Conservation (phyloP, 352 stramenopile genomes). For the Pythium biforme region DNA sequence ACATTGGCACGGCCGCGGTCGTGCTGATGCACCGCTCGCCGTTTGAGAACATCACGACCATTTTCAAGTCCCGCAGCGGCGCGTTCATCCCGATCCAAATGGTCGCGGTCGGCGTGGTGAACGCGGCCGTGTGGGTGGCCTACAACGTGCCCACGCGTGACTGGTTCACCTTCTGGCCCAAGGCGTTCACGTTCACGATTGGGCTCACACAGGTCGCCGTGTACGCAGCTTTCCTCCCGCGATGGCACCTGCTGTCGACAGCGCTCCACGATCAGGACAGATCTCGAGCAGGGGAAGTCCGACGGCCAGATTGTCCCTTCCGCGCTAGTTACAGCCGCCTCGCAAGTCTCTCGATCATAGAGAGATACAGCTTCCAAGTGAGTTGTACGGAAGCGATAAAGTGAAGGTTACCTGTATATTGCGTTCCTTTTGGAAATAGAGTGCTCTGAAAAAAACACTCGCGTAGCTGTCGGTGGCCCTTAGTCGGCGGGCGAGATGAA, state of each 20-base stretch:
- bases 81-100: slow-evolving; percentile 56
- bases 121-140: slow-evolving; percentile 45
- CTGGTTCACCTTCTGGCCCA: slow-evolving; percentile 51
- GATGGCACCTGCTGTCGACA: slow-evolving; percentile 21
- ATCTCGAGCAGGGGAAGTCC: not conserved
- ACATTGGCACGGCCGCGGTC: slow-evolving; percentile 36
- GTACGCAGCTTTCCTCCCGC: slow-evolving; percentile 45
- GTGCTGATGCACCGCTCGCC: slow-evolving; percentile 52
- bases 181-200: slow-evolving; percentile 34
- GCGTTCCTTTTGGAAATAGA: no score
- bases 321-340: not conserved
- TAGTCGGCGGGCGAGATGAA: slow-evolving; percentile 74
- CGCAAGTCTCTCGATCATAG: not conserved
- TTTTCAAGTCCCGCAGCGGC: slow-evolving; percentile 40
- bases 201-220: slow-evolving; percentile 33
- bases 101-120: slow-evolving; percentile 41
- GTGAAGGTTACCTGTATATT: not conserved
- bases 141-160: not conserved
- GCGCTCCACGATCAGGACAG: not conserved
- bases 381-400: no score
- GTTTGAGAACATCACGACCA: slow-evolving; percentile 47
- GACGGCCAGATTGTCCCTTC: not conserved
- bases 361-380: no score
- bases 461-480: not conserved
- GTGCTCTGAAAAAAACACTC: no score